phyloP scores from a whole-genome alignment of 2,329 filamentous ascomycete genomes.

The Graphium sp. region DNA sequence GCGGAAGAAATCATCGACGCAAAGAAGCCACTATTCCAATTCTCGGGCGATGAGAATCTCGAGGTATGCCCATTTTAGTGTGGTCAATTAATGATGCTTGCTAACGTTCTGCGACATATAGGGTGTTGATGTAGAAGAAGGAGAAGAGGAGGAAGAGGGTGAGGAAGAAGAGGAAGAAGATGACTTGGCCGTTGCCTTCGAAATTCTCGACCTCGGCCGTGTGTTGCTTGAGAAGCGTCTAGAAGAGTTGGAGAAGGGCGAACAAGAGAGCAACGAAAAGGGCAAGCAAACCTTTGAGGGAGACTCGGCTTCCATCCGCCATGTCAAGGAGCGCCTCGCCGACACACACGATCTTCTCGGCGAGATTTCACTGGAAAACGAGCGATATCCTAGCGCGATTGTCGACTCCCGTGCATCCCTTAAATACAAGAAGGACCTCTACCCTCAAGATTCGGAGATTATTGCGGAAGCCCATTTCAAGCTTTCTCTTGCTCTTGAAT shows the following conservation, averaged over 20 bases:
- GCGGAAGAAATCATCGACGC: slow-evolving; percentile 8
- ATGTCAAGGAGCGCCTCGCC: slow-evolving; percentile 71
- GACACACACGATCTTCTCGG: slow-evolving; percentile 90
- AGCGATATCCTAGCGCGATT: slow-evolving; percentile 80
- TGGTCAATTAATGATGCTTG: too few species aligned
- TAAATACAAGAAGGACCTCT: slow-evolving; percentile 61
- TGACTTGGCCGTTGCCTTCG: slow-evolving; percentile 64
- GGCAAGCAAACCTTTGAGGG: slow-evolving; percentile 16
- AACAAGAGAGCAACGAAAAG: slow-evolving; percentile 18
- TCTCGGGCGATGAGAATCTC: slow-evolving; percentile 88
- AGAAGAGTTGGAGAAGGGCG: slow-evolving; percentile 15
- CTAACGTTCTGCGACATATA: slow-evolving; percentile 7
- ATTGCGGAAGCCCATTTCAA: slow-evolving; percentile 95
- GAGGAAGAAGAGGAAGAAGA: slow-evolving; percentile 47
- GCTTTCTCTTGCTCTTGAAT: slow-evolving; percentile 85
- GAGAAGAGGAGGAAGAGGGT: too few species aligned
- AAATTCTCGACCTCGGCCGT: slow-evolving; percentile 68
- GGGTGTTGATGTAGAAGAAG: slow-evolving; percentile 20
- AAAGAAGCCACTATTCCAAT: slow-evolving; percentile 76
- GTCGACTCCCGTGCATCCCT: slow-evolving; percentile 66
- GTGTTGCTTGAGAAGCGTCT: slow-evolving; percentile 44
- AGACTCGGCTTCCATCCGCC: slow-evolving; percentile 25
- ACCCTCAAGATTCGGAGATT: slow-evolving; percentile 64
- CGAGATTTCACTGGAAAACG: slow-evolving; percentile 94
- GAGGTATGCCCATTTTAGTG: too few species aligned